Percentiles rank a stretch among this genome's conserved stretches.
phyloP scores from a whole-genome alignment of 73 alveolate genomes.

The Paramecium sexaurelia region DNA sequence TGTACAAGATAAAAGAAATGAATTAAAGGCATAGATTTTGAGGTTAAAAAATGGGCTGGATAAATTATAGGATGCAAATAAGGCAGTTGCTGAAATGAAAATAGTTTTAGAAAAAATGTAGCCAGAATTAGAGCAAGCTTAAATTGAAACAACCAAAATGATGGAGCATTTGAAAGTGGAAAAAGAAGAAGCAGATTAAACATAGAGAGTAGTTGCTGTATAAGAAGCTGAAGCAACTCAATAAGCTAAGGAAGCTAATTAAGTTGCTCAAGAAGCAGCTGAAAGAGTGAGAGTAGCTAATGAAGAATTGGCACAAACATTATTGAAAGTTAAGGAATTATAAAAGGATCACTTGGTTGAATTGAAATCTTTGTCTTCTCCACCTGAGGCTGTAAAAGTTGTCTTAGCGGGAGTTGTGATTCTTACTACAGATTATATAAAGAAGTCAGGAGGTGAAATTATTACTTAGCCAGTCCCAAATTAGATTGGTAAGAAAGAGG shows the following conservation, averaged over 20 bases:
- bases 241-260: constrained; percentile 94
- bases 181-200: constrained; percentile 85
- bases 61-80: constrained; percentile 90
- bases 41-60: constrained; percentile 91
- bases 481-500: constrained; percentile 75
- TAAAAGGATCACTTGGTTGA: constrained; percentile 85
- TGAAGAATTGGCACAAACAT: constrained; percentile 73
- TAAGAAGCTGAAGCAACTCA: constrained; percentile 95
- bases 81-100: constrained; percentile 88
- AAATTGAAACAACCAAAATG: constrained; percentile 90
- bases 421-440: constrained; percentile 65
- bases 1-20: constrained; percentile 81
- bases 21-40: constrained; percentile 77
- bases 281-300: constrained; percentile 82
- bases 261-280: constrained; percentile 61
- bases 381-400: constrained; percentile 82
- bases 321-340: constrained; percentile 76
- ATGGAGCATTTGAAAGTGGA: constrained; percentile 85
- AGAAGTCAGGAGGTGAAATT: constrained; percentile 65
- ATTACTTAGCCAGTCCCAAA: constrained; percentile 67
- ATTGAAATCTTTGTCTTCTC: constrained; percentile 73
- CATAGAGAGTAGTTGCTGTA: constrained; percentile 75
- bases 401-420: constrained; percentile 81
- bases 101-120: constrained; percentile 83
- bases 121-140: constrained; percentile 91